Conservation (phyloP, 495 filamentous ascomycete genomes). For the Xylaria scruposa region DNA sequence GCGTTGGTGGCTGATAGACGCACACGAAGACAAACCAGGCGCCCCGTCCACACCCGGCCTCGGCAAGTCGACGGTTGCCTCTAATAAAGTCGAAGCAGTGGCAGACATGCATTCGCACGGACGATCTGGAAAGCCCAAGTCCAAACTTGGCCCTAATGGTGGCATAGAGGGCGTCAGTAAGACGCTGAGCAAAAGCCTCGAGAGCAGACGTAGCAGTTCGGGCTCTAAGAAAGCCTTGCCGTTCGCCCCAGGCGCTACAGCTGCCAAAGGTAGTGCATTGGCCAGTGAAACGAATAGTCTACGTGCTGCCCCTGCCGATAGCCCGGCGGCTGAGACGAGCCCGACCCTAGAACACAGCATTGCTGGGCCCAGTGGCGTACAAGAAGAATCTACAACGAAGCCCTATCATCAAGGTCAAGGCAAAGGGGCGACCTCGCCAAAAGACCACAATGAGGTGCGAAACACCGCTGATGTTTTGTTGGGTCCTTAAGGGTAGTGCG, state of each 20-base stretch:
- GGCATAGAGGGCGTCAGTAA: slow-evolving; percentile 74
- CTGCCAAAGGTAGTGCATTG: slow-evolving; percentile 49
- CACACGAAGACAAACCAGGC: slow-evolving; percentile 91
- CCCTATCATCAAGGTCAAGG: slow-evolving; percentile 29
- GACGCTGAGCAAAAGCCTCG: slow-evolving; percentile 83
- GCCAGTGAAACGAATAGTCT: slow-evolving; percentile 60
- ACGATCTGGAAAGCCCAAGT: slow-evolving; percentile 58
- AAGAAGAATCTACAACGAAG: slow-evolving; percentile 28
- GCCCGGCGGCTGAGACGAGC: slow-evolving; percentile 42
- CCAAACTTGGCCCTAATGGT: slow-evolving; percentile 46
- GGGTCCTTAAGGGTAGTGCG: slow-evolving; percentile 39
- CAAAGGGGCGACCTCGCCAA: slow-evolving; percentile 22
- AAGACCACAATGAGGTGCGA: slow-evolving; percentile 42
- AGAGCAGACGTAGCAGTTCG: slow-evolving; percentile 86
- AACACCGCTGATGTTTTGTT: slow-evolving; percentile 39
- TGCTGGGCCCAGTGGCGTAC: slow-evolving; percentile 30
- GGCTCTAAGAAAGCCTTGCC: slow-evolving; percentile 72
- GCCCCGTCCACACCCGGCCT: slow-evolving; percentile 89
- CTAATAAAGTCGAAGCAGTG: slow-evolving; percentile 84
- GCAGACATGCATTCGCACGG: slow-evolving; percentile 59
- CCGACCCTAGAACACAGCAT: slow-evolving; percentile 39
- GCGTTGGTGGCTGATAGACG: slow-evolving; percentile 95
- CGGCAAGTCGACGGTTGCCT: slow-evolving; percentile 86
- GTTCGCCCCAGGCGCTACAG: slow-evolving; percentile 49
- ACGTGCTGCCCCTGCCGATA: slow-evolving; percentile 46